Conservation (phyloP, 345 rosid species). For the Geranium rotundifolium region DNA sequence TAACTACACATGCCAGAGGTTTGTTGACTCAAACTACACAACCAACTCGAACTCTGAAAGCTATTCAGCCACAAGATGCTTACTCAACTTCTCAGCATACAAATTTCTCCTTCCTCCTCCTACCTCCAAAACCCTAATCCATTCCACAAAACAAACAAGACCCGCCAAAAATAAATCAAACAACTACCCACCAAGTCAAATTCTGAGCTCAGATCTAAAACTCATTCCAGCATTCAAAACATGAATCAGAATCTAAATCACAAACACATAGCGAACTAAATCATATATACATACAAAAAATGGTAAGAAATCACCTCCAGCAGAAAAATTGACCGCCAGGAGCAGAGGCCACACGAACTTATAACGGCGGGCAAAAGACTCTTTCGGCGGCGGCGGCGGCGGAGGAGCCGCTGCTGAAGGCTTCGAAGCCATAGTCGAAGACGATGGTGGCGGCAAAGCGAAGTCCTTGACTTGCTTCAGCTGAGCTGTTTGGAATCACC, state of each 20-base stretch:
- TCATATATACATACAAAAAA: neutral
- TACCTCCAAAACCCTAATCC: neutral
- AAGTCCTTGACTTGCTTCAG: slow-evolving; percentile 33
- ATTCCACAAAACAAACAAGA: neutral
- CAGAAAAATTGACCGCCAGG: slow-evolving; percentile 56
- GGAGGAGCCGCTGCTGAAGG: slow-evolving; percentile 36
- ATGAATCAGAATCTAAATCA: neutral
- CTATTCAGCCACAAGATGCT: neutral
- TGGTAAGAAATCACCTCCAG: slow-evolving; percentile 47
- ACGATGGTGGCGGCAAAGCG: slow-evolving; percentile 24
- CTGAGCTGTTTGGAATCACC: slow-evolving; percentile 28
- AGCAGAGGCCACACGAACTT: slow-evolving; percentile 80
- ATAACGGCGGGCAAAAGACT: slow-evolving; percentile 71
- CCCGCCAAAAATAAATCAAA: neutral
- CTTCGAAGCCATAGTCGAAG: slow-evolving; percentile 51
- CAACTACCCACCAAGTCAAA: neutral
- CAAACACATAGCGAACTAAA: neutral
- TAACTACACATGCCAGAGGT: neutral
- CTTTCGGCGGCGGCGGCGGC: slow-evolving; percentile 53
- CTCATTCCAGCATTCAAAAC: neutral
- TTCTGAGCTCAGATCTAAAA: neutral
- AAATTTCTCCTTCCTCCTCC: neutral
- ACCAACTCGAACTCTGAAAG: neutral
- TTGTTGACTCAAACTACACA: neutral
- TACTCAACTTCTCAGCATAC: neutral